Evolutionary conservation across 2,329 filamentous ascomycete genomes (phyloP).

Genomic region (Stromatinia cepivora): DNA sequence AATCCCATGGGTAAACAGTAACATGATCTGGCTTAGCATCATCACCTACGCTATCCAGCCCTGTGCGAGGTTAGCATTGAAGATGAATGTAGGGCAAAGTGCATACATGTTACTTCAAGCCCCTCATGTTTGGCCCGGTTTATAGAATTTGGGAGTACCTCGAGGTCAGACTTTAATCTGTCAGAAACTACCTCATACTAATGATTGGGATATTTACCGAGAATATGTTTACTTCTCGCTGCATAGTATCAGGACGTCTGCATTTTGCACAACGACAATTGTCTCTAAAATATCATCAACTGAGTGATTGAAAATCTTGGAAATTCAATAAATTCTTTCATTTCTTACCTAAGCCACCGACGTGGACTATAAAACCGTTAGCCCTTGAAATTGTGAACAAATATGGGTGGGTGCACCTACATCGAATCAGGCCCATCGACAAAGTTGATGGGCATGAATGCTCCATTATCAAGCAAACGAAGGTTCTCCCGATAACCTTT

Average conservation of each 20-base stretch:
- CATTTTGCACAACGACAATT: constrained; percentile 70
- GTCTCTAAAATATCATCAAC: constrained; percentile 49
- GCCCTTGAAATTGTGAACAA: neutral
- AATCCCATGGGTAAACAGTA: constrained; percentile 66
- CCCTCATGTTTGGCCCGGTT: constrained; percentile 36
- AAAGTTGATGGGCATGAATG: constrained; percentile 7
- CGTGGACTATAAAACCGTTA: constrained; percentile 41
- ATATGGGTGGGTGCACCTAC: neutral
- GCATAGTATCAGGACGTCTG: constrained; percentile 68
- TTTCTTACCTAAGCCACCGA: constrained; percentile 44
- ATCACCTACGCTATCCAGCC: constrained; percentile 46
- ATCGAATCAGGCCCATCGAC: neutral
- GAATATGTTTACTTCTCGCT: constrained; percentile 69
- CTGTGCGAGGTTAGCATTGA: constrained; percentile 44
- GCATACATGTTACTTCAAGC: constrained; percentile 53
- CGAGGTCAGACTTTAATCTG: neutral
- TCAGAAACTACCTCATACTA: neutral
- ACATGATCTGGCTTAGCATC: constrained; percentile 58
- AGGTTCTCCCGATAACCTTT: constrained; percentile 10
- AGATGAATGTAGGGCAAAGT: neutral
- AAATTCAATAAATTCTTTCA: neutral
- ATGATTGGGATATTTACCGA: constrained; percentile 36
- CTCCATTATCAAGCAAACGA: neutral
- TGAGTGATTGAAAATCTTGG: neutral
- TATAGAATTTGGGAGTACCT: neutral